Base-by-base conservation (phyloP, 345 rosid genomes). In the Eucalyptus tenuipes region DNA sequence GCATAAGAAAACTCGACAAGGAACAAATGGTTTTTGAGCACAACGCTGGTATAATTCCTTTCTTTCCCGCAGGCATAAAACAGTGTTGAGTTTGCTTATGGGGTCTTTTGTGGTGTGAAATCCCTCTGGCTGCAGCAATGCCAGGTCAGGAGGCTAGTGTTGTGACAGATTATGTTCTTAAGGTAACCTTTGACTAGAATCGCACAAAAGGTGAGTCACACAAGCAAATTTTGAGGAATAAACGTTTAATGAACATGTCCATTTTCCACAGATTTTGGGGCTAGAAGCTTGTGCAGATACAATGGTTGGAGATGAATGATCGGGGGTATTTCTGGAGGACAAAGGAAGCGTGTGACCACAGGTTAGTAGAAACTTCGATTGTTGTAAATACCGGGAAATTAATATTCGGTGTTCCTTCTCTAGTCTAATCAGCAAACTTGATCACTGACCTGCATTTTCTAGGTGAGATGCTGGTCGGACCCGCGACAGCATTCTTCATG, bases 381-480 rank as follows among this genome's bases (percentile, higher is more conserved):
- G 22, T n/a, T 48, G 49, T 44, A 42, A 20, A 6, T 6, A 53
- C 40, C 82, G 20, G 4, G 5, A 75, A 18, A 75, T 75, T 37
- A 37, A 37, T 37, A 10, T 10, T 3, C 7, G 2, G 18, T 37
- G 81, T 37, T 40, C 82, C 15, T 6, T 37, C 82, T 37, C 47
- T 75, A 18, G 82, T 37, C 82, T 75, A 75, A 20, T 20, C 3
- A 75, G 37, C 27, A 75, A 75, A 75, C 9, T 18, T 6, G 82
- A 75, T 75, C 82, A 14, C 17, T 31, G 29, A 37, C 42, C 52
- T 49, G 13, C 10, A 15, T 49, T 85, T 89, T 37, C 42, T 84
- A 94, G 97, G 97, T 44, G 97, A 96, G 90, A 95, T 95, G 97
- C 90, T 95, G 87, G 97, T 94, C 13, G 98, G 97, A 55, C 96